Percentiles rank a stretch among this genome's conserved stretches.
Conservation (phyloP, 2,329 filamentous ascomycete genomes). For the Amesomyces nigricolor region DNA sequence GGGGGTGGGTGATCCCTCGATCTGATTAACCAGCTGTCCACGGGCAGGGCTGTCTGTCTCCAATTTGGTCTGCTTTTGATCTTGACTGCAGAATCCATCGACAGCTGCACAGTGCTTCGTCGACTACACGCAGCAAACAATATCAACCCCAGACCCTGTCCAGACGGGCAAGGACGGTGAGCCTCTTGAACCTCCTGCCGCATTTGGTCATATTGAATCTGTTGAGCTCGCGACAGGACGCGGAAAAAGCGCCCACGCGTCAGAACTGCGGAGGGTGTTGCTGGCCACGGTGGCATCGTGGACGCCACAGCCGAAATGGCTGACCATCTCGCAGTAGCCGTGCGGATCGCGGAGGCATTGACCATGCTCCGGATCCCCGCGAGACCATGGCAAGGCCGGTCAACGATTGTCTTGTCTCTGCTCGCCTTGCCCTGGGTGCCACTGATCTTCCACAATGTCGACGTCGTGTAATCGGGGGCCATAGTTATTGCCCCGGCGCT, state of each 20-base stretch:
- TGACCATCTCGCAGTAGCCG: not conserved
- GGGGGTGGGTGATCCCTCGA: slow-evolving; percentile 8
- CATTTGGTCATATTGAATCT: not conserved
- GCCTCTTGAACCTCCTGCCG: not conserved
- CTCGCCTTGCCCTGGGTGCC: not conserved
- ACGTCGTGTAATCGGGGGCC: slow-evolving; percentile 13
- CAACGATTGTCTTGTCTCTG: not conserved
- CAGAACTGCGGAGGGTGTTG: not conserved
- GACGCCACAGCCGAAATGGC: slow-evolving; percentile 5
- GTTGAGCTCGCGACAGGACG: not conserved
- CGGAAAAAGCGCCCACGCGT: not conserved
- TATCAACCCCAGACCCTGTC: not conserved
- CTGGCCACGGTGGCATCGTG: slow-evolving; percentile 8
- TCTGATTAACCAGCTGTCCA: slow-evolving; percentile 7
- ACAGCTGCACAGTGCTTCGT: not conserved
- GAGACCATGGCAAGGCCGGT: not conserved
- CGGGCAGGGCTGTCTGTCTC: not conserved
- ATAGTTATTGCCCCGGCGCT: not conserved
- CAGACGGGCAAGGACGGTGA: not conserved
- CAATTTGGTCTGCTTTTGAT: not conserved
- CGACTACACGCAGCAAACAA: not conserved
- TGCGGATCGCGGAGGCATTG: not conserved
- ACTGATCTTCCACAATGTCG: slow-evolving; percentile 1
- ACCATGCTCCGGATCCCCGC: slow-evolving; percentile 11
- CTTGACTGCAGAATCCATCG: not conserved